Evolutionary conservation across 1,284 basidiomycete species (phyloP).

Genomic region (Heliocybe sulcata): DNA sequence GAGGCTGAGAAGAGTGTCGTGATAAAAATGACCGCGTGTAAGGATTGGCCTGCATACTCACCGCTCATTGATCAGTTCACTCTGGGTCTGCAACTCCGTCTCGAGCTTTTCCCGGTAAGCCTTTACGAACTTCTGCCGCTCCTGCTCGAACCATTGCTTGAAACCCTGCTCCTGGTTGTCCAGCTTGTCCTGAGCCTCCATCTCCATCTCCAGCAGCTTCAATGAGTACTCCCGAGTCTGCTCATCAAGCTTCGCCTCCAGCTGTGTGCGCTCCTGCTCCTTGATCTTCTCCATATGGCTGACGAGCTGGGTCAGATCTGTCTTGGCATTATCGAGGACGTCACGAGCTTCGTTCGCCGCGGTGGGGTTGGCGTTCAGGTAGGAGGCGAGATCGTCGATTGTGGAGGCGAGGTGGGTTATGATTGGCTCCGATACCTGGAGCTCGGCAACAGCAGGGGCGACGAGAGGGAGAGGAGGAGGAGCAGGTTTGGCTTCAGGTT

Average conservation of each 20-base stretch:
- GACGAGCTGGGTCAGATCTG: conserved; percentile 79
- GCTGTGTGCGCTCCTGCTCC: conserved; percentile 69
- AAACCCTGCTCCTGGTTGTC: conserved; percentile 85
- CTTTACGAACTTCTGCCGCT: conserved; percentile 69
- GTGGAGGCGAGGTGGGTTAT: conserved; percentile 89
- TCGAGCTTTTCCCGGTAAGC: conserved; percentile 86
- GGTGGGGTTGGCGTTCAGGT: conserved; percentile 69
- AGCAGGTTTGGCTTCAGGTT: conserved; percentile 24
- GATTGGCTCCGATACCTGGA: conserved; percentile 77
- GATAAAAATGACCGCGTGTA: background rate
- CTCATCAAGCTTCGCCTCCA: conserved; percentile 78
- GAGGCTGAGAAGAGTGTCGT: conserved; percentile 42
- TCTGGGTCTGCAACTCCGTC: conserved; percentile 82
- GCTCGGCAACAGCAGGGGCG: conserved; percentile 73
- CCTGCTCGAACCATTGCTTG: conserved; percentile 76
- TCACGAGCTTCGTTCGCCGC: conserved; percentile 62
- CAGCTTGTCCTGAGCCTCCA: conserved; percentile 79
- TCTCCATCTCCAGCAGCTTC: conserved; percentile 79
- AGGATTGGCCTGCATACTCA: conserved; percentile 25
- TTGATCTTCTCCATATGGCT: conserved; percentile 77
- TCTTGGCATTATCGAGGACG: conserved; percentile 70
- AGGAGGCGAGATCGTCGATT: conserved; percentile 88
- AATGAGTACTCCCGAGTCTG: conserved; percentile 82
- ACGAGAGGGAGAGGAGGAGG: conserved; percentile 65
- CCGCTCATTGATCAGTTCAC: conserved; percentile 92